phyloP scores from a whole-genome alignment of 495 filamentous ascomycete genomes.

The Talaromyces proteolyticus region DNA sequence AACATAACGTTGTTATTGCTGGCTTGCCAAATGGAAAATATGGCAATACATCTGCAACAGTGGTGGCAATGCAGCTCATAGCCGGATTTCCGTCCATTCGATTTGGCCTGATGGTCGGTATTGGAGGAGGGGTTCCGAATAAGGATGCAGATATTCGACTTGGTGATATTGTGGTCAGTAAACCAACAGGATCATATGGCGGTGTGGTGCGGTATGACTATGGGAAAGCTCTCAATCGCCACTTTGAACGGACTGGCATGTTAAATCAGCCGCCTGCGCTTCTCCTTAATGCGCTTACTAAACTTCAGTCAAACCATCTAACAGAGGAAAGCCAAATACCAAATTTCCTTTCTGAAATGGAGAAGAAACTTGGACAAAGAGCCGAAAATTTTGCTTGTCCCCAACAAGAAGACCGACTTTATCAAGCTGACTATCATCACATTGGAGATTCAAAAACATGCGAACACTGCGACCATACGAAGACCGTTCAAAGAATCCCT shows the following conservation, averaged over 20 bases:
- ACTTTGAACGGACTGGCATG: constrained; percentile 20
- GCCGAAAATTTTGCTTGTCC: too few species aligned
- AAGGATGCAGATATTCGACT: constrained; percentile 28
- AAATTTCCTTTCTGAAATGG: too few species aligned
- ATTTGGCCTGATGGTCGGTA: constrained; percentile 37
- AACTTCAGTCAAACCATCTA: too few species aligned
- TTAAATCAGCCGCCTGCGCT: constrained; percentile 20
- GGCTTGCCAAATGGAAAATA: constrained; percentile 17
- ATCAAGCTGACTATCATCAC: background rate
- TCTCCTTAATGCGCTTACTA: constrained; percentile 18
- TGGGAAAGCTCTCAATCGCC: constrained; percentile 21
- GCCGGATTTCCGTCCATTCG: constrained; percentile 25
- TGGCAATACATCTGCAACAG: constrained; percentile 17
- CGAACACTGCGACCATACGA: constrained; percentile 6
- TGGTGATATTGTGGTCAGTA: constrained; percentile 39
- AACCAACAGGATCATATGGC: constrained; percentile 16
- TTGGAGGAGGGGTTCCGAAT: constrained; percentile 26
- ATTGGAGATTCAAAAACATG: constrained; percentile 9
- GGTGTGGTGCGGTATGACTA: constrained; percentile 39
- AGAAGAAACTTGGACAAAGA: too few species aligned
- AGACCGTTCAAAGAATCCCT: too few species aligned
- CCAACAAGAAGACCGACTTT: background rate
- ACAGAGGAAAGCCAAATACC: too few species aligned
- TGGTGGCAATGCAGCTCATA: constrained; percentile 24
- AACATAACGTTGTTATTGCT: constrained; percentile 28